A percentile compares a stretch with the other conserved stretches of the same genome.
These are phyloP conservation scores for Didymella pinodella DNA, from an alignment of 2,329 filamentous ascomycete species.

Conservation along the genomic window DNA sequence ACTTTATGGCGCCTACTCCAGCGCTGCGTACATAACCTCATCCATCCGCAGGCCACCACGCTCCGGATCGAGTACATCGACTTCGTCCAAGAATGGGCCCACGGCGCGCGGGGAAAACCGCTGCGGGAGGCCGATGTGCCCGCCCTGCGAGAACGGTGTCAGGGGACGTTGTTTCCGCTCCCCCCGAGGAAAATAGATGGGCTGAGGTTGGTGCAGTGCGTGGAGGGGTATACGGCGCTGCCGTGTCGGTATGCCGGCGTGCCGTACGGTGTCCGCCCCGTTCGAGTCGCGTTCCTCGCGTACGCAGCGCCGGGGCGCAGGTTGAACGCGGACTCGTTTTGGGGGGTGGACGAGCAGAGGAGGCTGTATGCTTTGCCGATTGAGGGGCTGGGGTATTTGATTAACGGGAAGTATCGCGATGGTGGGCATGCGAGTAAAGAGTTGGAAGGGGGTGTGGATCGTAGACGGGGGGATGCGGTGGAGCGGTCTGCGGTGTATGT, in stretches of 20 bases:
- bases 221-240: background rate
- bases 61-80: background rate
- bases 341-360: background rate
- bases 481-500: background rate
- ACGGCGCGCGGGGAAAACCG: no score
- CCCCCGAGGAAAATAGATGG: background rate
- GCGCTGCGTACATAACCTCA: background rate
- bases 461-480: background rate
- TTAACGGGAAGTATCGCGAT: background rate
- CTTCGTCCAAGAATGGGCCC: background rate
- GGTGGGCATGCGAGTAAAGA: background rate
- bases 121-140: background rate
- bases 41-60: background rate
- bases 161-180: background rate
- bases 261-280: background rate
- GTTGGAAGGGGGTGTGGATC: background rate
- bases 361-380: background rate
- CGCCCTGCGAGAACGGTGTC: background rate
- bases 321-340: background rate
- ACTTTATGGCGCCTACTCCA: background rate
- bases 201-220: background rate
- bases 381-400: background rate
- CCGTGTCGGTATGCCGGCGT: background rate
- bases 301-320: background rate
- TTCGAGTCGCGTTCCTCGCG: background rate